Evolutionary conservation across 2,329 filamentous ascomycete genomes (phyloP).

Genomic region (Epichloe aotearoae): DNA sequence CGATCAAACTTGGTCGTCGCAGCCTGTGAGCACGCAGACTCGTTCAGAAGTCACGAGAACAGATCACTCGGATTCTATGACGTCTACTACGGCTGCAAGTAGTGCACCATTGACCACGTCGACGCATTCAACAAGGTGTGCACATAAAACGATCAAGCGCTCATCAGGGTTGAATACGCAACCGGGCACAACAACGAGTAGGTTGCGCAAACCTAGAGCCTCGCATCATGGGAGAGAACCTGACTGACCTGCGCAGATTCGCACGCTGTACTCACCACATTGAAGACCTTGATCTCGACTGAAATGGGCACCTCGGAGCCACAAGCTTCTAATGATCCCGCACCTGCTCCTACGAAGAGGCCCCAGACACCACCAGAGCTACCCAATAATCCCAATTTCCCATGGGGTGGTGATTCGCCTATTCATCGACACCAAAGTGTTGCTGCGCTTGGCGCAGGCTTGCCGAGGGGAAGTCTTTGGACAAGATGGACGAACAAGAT

Average conservation of each 20-base stretch:
- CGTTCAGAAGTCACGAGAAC: background rate
- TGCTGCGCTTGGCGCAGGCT: conserved; percentile 13
- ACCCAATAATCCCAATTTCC: conserved; percentile 20
- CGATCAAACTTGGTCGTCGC: background rate
- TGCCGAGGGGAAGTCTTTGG: conserved; percentile 6
- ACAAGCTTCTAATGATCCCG: conserved; percentile 6
- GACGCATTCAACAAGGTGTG: background rate
- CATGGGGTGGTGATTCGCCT: conserved; percentile 24
- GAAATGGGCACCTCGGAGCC: conserved; percentile 1
- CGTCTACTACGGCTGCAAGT: background rate
- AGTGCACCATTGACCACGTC: background rate
- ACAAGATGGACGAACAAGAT: conserved; percentile 1
- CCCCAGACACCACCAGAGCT: conserved; percentile 9
- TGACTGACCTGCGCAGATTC: background rate
- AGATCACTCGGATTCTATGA: background rate
- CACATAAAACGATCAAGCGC: background rate
- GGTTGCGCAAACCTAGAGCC: background rate
- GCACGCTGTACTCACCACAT: conserved; percentile 4
- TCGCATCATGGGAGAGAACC: background rate
- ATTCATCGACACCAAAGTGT: conserved; percentile 22
- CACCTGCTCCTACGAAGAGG: conserved; percentile 6
- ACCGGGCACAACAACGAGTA: background rate
- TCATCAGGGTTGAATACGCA: background rate
- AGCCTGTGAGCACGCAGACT: background rate
- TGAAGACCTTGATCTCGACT: conserved; percentile 5